These are phyloP conservation scores for Shiraia sp. DNA, from an alignment of 2,329 filamentous ascomycete genomes.

Conservation along the genomic window DNA sequence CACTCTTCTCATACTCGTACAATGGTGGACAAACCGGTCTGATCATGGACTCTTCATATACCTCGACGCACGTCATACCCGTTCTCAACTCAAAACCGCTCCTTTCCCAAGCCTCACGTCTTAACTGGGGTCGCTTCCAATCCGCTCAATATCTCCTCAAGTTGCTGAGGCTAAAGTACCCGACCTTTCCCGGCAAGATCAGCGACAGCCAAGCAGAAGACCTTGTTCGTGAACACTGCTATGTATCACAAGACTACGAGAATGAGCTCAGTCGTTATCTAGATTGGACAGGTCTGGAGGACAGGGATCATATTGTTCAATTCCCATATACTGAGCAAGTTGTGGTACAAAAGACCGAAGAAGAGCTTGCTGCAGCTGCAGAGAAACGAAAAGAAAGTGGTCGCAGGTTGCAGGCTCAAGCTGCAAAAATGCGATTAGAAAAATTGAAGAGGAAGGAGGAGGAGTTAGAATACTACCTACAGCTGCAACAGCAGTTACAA, in stretches of 20 bases:
- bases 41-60: constrained; percentile 89
- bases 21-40: constrained; percentile 87
- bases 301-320: constrained; percentile 85
- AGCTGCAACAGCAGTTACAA: constrained; percentile 72
- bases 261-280: constrained; percentile 75
- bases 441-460: constrained; percentile 95
- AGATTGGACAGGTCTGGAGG: constrained; percentile 90
- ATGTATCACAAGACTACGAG: constrained; percentile 83
- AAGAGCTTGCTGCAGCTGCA: constrained; percentile 85
- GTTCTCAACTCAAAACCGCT: constrained; percentile 85
- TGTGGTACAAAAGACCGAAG: constrained; percentile 87
- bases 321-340: constrained; percentile 93
- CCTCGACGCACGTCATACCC: constrained; percentile 92
- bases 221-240: constrained; percentile 86
- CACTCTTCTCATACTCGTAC: constrained; percentile 91
- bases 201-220: constrained; percentile 85
- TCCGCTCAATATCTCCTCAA: constrained; percentile 89
- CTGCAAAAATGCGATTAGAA: constrained; percentile 94
- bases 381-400: constrained; percentile 96
- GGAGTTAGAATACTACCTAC: constrained; percentile 90
- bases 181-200: constrained; percentile 82
- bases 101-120: constrained; percentile 78
- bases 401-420: constrained; percentile 87
- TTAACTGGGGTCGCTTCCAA: constrained; percentile 95
- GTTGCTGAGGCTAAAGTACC: constrained; percentile 88